Evolutionary conservation across 2,329 filamentous ascomycete genomes (phyloP).

Genomic region (Trichoderma sp.): DNA sequence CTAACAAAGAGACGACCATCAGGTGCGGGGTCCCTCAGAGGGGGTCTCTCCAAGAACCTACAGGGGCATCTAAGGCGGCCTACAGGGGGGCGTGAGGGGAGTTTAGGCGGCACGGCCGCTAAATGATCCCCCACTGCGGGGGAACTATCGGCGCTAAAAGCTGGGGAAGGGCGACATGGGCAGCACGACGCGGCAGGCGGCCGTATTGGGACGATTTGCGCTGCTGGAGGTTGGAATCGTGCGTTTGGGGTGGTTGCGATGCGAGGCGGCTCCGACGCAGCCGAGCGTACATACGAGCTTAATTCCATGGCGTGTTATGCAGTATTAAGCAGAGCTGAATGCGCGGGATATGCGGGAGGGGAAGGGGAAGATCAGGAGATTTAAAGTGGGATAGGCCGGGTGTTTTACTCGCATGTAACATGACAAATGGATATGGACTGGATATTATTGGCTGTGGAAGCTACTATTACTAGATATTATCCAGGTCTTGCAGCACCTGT

Average conservation of each 20-base stretch:
- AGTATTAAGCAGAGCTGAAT: neutral
- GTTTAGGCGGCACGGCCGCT: constrained; percentile 16
- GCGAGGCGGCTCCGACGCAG: constrained; percentile 9
- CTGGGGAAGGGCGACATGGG: constrained; percentile 26
- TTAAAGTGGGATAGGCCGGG: neutral
- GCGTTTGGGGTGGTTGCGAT: neutral
- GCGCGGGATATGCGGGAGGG: neutral
- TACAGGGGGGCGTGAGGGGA: constrained; percentile 22
- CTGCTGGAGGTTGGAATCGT: neutral
- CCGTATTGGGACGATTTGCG: constrained; percentile 1
- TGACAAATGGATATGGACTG: neutral
- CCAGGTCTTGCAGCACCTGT: neutral
- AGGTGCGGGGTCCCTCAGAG: constrained; percentile 28
- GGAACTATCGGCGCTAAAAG: constrained; percentile 29
- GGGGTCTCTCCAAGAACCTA: constrained; percentile 16
- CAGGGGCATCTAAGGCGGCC: neutral
- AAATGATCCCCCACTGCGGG: constrained; percentile 26
- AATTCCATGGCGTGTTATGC: neutral
- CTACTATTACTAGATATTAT: neutral
- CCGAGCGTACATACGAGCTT: constrained; percentile 26
- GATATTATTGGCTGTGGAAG: neutral
- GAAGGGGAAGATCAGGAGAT: neutral
- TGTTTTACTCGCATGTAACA: neutral
- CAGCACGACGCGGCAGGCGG: neutral
- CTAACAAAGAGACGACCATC: neutral